phyloP scores from a whole-genome alignment of 108 stramenopile genomes.

The Pseudonitzschia pungens region DNA sequence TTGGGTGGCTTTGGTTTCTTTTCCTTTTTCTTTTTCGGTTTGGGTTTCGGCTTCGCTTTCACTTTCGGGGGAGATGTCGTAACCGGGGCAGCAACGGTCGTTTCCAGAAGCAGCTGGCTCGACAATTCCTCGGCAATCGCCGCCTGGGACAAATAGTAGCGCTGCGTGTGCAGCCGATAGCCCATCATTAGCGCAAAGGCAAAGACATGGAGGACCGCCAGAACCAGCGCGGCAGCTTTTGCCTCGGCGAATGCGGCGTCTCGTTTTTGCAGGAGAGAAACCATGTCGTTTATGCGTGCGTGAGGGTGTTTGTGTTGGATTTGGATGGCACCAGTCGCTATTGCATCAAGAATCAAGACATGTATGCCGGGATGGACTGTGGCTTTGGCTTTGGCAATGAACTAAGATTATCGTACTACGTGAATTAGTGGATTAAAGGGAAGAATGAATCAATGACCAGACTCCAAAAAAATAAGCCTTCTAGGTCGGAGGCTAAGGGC shows the following conservation, averaged over 20 bases:
- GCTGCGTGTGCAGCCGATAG: slow-evolving; percentile 19
- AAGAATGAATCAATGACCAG: no score
- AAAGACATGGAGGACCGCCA: slow-evolving; percentile 8
- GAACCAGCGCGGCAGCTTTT: background rate
- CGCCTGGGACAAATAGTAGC: slow-evolving; percentile 10
- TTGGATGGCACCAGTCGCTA: background rate
- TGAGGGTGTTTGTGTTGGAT: background rate
- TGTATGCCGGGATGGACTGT: no score
- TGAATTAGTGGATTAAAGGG: no score
- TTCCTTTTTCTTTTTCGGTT: background rate
- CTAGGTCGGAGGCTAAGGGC: no score
- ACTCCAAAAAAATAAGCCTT: no score
- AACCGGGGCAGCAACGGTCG: background rate
- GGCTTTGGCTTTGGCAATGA: no score
- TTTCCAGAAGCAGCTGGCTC: background rate
- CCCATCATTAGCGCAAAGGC: slow-evolving; percentile 17
- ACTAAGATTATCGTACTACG: no score
- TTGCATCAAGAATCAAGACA: no score
- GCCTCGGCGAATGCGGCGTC: slow-evolving; percentile 2
- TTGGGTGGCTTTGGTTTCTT: background rate
- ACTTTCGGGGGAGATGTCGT: background rate
- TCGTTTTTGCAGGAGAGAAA: background rate
- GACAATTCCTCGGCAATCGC: background rate
- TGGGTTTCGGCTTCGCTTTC: background rate
- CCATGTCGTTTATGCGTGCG: background rate